Evolutionary conservation across 257 asterid species (phyloP).

Genomic region (Solanum medicagineum): DNA sequence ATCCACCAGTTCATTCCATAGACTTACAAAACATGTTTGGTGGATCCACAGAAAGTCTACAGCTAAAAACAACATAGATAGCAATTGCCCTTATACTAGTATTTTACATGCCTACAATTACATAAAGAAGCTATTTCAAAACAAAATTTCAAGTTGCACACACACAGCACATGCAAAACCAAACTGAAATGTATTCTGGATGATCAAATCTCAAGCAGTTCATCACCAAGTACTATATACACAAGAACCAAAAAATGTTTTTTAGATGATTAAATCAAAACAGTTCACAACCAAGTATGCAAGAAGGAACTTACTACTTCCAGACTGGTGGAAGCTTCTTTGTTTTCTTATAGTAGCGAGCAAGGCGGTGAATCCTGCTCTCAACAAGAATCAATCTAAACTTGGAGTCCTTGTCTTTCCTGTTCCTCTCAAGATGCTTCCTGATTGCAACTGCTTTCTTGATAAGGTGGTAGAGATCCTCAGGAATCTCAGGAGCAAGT

Average conservation of each 20-base stretch:
- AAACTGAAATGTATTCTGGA: not conserved
- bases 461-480: slow-evolving; percentile 26
- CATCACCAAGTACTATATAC: not conserved
- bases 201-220: not conserved
- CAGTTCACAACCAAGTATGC: not conserved
- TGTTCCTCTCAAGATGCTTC: slow-evolving; percentile 30
- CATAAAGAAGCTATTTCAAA: not conserved
- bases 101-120: not conserved
- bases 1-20: not conserved
- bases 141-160: not conserved
- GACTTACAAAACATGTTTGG: not conserved
- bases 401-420: slow-evolving; percentile 32
- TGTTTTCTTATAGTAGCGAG: slow-evolving; percentile 34
- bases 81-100: not conserved
- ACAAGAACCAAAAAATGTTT: not conserved
- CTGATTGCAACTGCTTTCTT: slow-evolving; percentile 37
- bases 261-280: not conserved
- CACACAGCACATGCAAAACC: not conserved
- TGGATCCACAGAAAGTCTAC: not conserved
- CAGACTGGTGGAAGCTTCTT: slow-evolving; percentile 37
- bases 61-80: not conserved
- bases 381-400: slow-evolving; percentile 33
- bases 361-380: slow-evolving; percentile 31
- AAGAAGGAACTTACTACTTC: slow-evolving; percentile 20
- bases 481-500: slow-evolving; percentile 31